Evolutionary conservation across 106 monocot genomes (phyloP), one percentile per base, ranked within the genome.

Genomic region (Acorus gramineus): DNA sequence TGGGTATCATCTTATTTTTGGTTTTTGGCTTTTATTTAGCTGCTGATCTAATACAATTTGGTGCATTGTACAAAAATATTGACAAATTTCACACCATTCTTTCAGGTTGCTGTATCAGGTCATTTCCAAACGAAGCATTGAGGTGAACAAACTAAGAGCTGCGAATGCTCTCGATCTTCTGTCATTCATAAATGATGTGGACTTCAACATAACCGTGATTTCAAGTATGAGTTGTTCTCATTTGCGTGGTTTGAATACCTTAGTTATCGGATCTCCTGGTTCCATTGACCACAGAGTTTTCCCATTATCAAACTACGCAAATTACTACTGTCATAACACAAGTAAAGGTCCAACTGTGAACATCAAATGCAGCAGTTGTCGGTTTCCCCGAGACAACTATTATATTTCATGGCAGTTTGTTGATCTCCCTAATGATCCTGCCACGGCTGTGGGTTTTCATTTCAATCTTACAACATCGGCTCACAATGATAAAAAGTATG

Each of bases 201-300:
- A 89, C 74, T 90, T 95, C 58, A 89, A 90, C 65, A 80, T 95
- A 46, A 95, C 94, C 12, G 67, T 86, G 6, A 60, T 95, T 63
- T 95, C 94, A 71, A 84, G 89, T 75, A 90, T 90, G 94, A 84
- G 65, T 46, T 95, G 94, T 74, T 81, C 90, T 49, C 83, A 95
- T 50, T 70, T 89, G 57, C 76, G 83, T 49, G 69, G 71, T 14
- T 86, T 79, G 69, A 50, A 79, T 57, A 66, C 75, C 5, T 51
- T 95, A 50, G 62, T 80, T 49, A 67, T 74, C 55, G 86, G 84
- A 4, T 84, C 43, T 47, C 90, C 90, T 59, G 90, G 86, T 43
- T 81, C 71, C 60, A 67, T 93, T 14, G 82, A 86, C 71, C 85
- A 77, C 66, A 86, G 80, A 69, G 76, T 80, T 11, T 56, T 46